Conservation (phyloP, 345 rosid species). For the Arabidopsis thaliana region DNA sequence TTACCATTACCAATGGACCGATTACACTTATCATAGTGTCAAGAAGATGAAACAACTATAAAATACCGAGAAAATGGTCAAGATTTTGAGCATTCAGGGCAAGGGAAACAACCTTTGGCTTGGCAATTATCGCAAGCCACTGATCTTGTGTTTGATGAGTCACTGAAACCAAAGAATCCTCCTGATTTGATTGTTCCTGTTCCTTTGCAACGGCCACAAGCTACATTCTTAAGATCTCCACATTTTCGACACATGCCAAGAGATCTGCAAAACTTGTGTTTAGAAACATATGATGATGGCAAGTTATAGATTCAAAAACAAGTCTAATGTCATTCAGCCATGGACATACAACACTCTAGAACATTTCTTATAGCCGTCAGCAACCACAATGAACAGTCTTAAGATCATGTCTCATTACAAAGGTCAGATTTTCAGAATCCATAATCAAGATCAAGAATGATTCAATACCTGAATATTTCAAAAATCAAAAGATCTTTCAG, state of each 20-base stretch:
- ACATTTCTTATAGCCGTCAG: not conserved
- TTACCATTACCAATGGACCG: constrained; percentile 1
- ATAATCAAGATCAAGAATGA: not conserved
- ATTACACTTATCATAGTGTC: constrained; percentile 10
- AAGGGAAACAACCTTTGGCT: constrained; percentile 75
- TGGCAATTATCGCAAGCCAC: constrained; percentile 59
- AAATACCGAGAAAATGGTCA: constrained; percentile 23
- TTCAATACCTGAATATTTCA: too few species aligned
- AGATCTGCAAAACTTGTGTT: constrained; percentile 53
- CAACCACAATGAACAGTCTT: not conserved
- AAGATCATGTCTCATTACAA: not conserved
- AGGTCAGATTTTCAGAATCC: not conserved
- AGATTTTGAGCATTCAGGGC: constrained; percentile 69
- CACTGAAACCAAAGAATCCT: constrained; percentile 55
- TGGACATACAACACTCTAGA: not conserved
- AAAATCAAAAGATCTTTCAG: too few species aligned
- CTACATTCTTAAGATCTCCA: constrained; percentile 73
- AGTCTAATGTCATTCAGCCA: not conserved
- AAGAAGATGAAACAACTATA: constrained; percentile 19
- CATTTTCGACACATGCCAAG: constrained; percentile 89
- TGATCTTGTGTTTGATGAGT: constrained; percentile 40
- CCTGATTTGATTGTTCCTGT: constrained; percentile 64
- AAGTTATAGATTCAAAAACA: constrained; percentile 8
- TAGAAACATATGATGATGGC: constrained; percentile 9
- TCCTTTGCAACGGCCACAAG: constrained; percentile 84